phyloP scores from a whole-genome alignment of 148 eudicot genomes.

The Vaccinium myrtillus region DNA sequence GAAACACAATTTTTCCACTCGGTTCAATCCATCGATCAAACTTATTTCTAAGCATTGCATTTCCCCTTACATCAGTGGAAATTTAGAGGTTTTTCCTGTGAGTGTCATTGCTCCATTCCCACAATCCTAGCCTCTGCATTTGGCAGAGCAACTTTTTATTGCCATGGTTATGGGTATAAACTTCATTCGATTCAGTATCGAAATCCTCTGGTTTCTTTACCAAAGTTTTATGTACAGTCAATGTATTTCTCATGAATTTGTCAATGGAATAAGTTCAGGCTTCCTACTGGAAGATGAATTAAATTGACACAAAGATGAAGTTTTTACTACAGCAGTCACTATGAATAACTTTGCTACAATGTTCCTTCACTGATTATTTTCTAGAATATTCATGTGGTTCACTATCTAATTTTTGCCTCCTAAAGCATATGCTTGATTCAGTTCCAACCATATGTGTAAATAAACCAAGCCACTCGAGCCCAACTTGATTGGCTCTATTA shows the following conservation, averaged over 20 bases:
- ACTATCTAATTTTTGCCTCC: background rate
- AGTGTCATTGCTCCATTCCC: background rate
- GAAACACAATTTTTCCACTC: background rate
- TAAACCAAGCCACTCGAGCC: background rate
- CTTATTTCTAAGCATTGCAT: background rate
- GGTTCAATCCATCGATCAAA: background rate
- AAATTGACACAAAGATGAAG: background rate
- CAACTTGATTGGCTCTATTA: background rate
- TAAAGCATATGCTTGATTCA: background rate
- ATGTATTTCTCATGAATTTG: background rate
- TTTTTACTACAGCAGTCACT: background rate
- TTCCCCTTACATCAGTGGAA: background rate
- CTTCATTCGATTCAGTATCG: background rate
- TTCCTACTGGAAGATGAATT: constrained; percentile 10
- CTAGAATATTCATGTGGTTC: background rate
- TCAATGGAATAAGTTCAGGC: background rate
- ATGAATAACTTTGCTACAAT: background rate
- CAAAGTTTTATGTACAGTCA: background rate
- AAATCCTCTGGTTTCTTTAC: background rate
- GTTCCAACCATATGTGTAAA: background rate
- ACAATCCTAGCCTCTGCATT: background rate
- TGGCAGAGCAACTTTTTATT: background rate
- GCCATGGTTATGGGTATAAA: constrained; percentile 2
- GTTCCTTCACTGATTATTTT: background rate
- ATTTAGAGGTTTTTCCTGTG: background rate